Base-by-base conservation (phyloP, 2,329 filamentous ascomycete species). In the Tolypocladium sp. region DNA sequence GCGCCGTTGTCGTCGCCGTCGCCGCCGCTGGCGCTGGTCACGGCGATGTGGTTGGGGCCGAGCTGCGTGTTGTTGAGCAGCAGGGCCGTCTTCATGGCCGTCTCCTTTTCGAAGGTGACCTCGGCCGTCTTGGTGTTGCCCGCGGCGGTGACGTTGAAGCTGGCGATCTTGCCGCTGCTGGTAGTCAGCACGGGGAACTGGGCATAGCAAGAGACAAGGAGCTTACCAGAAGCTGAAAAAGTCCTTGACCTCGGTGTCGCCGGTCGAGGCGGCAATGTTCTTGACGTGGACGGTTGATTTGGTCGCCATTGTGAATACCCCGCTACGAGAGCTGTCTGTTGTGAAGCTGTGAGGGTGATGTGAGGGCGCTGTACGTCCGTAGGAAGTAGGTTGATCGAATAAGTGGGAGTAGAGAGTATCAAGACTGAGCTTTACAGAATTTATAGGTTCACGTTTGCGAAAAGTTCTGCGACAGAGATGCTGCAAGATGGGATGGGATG, bases 41-140 rank as follows among this genome's bases (percentile, higher is more conserved):
- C 84, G 59, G 85, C 81, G 71, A 99, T 95, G 70, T 94, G 86
- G 65, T 92, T 91, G 61, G 88, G 78, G 63, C 92, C 92, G 56
- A 99, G 89, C 76, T 96, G 90, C 57, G 94, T 99, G 81, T 96
- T 95, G 79, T 97, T 93, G 64, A 99, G 87, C 61, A 99, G 89
- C 46, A 97, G 89, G 33, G 94, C 94, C 27, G 94, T 99, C 82
- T 96, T 97, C 61, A 93, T 92, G 56, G 94, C 94, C 17, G 93
- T 95, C 73, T 93, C 87, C 80, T 97, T 97, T 77, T 97, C 94
- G 71, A 99, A 99, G 57, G 87, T 92, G 63, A 99, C 92, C n/a
- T 88, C 90, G 60, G 94, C 94, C 56, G 87, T 87, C 77, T 97
- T 91, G 65, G 83, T 80, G 65, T 87, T 82, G 69, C 85, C 85